Evolutionary conservation across 1,284 basidiomycete genomes (phyloP), one percentile per base, ranked within the genome.

Genomic region (Apiotrichum montevideense): DNA sequence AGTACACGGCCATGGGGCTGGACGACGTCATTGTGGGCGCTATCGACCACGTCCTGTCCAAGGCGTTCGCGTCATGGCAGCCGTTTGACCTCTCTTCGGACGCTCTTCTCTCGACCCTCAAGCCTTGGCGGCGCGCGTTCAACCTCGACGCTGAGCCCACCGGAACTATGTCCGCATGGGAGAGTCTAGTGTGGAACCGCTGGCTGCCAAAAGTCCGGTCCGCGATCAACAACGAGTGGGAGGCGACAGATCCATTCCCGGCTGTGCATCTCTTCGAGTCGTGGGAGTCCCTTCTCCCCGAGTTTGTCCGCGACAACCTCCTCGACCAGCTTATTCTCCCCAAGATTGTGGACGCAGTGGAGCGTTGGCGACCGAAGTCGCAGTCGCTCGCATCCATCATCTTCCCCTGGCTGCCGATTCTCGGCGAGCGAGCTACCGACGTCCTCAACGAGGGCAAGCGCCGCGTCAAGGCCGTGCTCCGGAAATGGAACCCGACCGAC

Each of bases 181-280:
- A 98, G 72, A 88, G 87, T 56, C 79, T 98, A 21, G 77, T 98
- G 14, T 98, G 95, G 94, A 88, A 87, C 61, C 80, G 88, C 6
- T 98, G 94, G 95, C 79, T 98, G 32, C 96, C 96, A 0, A 87
- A 84, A 74, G 86, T 98, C n/a, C 85, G 96, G 35, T 88, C 88
- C 0, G 81, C 84, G 8, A 84, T 96, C 73, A 96, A 96, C 74
- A 97, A 97, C 73, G 86, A 90, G 21, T 99, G 96, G 95, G 80
- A 83, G 14, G 84, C 92, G 0, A 78, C 82, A 43, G 78, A 85
- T 40, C 85, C 93, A 2, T 79, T 83, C 8, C 83, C 87, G 7
- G 90, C 86, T 4, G 84, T 97, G 35, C 83, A 83, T 41, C 79
- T 99, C 1, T 87, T 93, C 70, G 89, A 96, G 72, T 81, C 85